Evolutionary conservation across 768 basidiomycete genomes (phyloP), one percentile per base, ranked within the genome.

Genomic region (Leccinum olivaceopallidum): DNA sequence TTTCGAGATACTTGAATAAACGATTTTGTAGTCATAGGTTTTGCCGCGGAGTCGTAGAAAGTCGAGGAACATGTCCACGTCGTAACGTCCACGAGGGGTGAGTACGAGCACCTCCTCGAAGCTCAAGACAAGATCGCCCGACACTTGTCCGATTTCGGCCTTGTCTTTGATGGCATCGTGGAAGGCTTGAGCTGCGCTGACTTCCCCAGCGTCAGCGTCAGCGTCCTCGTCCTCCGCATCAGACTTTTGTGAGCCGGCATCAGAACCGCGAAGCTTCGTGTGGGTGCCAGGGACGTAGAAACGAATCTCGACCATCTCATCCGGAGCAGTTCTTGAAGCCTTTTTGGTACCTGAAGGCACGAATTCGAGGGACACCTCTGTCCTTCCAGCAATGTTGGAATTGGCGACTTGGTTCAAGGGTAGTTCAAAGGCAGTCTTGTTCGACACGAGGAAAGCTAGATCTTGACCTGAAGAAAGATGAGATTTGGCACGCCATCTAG

Each of bases 301-400:
- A 14, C 97, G 87, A 66, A 98, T 95, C 75, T 99, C 97, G 48
- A 93, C 88, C 79, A 98, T 86, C 73, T 98, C 95, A 66, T 98
- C 96, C 0, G 79, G 77, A 0, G 75, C 79, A 48, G 72, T 66
- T 64, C 77, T 74, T 44, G 79, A 68, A 18, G 75, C 62, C 66
- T 82, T 79, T 69, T 81, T 84, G 20, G 77, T 73, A 3, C 73
- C 69, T 22, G 82, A 77, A 55, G 80, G 76, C 30, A 84, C 79
- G 71, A 98, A 97, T 72, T 99, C 97, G n/a, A 99, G 85, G 0
- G 97, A 94, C n/a, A 99, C 97, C 73, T 99, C 97, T 10, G 94
- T 95, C 62, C 93, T 92, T 22, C 94, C 94, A 13, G 94, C 94
- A 67, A 98, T 98, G 77, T 98, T 98, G 51, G 97, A 97, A 75